Evolutionary conservation across 164 flowering plant genomes (phyloP), one percentile per base, ranked within the genome.

Genomic region (Vitis rotundifolia): DNA sequence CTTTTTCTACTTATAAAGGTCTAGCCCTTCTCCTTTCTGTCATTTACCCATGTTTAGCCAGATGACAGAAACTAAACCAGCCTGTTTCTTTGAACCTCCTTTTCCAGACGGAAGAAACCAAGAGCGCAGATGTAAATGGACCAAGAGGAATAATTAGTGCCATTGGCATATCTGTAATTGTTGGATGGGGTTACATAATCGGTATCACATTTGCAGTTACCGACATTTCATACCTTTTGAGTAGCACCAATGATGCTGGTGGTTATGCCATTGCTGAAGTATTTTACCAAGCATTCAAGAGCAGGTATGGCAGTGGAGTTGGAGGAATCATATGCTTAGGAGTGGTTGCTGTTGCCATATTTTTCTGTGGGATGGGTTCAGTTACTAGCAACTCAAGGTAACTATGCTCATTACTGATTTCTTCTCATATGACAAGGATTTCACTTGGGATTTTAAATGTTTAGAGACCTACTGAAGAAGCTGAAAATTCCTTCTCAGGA

Each of bases 251-350:
- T 72, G 93, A 93, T 71, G 86, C 98, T 70, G 97, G 92, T 68
- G 99, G 98, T 66, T 91, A 93, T 82, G 98, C 98, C 59, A 90
- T 91, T 77, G 99, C 99, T 16, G 81, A 95, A 78, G 72, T 95
- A 61, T 93, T 95, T 71, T 95, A 91, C 70, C 75, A 66, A 59
- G 90, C 91, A 61, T 95, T 91, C 81, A 90, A 90, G 74, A 82
- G 76, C 74, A 83, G 99, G 82, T 91, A 82, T 76, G 99, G 98
- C 29, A 87, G 68, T 79, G 97, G 99, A 56, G 80, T 81, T 53
- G 98, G 99, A 68, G 99, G 99, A 44, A 89, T 93, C 58, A 18
- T 93, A 64, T 93, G 97, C 82, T 83, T 95, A 72, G 90, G 90
- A 52, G 83, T 95, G 31, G 85, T 89, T 67, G 97, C 90, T 64